A percentile compares a stretch with the other conserved stretches of the same genome.
Conservation (phyloP, 2,329 filamentous ascomycete genomes). For the Lithohypha guttulata region DNA sequence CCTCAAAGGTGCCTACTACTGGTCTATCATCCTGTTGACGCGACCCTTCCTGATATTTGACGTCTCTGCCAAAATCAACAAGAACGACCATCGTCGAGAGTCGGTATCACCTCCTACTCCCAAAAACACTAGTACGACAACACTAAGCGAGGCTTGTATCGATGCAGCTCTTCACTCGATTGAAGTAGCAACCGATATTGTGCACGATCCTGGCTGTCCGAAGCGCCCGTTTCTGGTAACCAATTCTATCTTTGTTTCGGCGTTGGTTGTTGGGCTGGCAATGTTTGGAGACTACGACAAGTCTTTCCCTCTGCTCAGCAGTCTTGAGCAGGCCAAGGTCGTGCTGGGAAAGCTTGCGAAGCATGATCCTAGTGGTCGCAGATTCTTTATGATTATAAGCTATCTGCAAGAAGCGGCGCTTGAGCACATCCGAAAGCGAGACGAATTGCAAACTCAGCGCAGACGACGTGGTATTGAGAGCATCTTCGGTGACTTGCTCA, state of each 20-base stretch:
- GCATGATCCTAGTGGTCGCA: conserved; percentile 19
- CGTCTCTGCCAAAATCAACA: conserved; percentile 27
- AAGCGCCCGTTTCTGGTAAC: conserved; percentile 20
- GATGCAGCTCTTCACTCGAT: conserved; percentile 31
- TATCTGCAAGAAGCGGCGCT: conserved; percentile 31
- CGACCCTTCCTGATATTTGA: conserved; percentile 45
- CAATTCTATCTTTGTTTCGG: conserved; percentile 20
- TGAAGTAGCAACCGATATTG: conserved; percentile 21
- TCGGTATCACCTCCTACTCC: not conserved
- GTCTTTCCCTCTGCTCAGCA: conserved; percentile 22
- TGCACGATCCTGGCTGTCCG: conserved; percentile 19
- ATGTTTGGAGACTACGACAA: conserved; percentile 23
- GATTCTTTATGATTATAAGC: conserved; percentile 27
- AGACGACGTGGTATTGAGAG: conserved; percentile 32
- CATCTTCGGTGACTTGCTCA: conserved; percentile 29
- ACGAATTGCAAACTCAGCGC: conserved; percentile 30
- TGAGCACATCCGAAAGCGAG: conserved; percentile 29
- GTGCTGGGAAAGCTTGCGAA: conserved; percentile 19
- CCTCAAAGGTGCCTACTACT: conserved; percentile 42
- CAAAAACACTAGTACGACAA: conserved; percentile 14
- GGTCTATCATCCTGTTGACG: conserved; percentile 43
- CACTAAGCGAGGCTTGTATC: conserved; percentile 31
- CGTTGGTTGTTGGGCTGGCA: conserved; percentile 21
- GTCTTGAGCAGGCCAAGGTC: conserved; percentile 19
- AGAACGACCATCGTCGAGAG: not conserved